Base-by-base conservation (phyloP, 2,329 filamentous ascomycete genomes). In the Hymenoscyphus fraxineus region DNA sequence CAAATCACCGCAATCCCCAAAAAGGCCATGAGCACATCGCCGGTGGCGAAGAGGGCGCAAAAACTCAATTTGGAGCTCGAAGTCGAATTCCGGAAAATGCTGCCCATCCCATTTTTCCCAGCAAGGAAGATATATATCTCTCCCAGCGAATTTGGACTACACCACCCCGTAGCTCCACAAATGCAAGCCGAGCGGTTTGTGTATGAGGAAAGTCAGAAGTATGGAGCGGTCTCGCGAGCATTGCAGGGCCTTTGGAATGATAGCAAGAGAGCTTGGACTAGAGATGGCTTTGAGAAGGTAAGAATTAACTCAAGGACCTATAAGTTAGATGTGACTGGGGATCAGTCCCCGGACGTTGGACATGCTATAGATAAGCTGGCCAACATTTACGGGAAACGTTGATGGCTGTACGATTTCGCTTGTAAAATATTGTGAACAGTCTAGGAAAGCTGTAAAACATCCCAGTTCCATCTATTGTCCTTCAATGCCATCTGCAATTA, bases 271-370 rank as follows among this genome's bases (percentile, higher is more conserved):
- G 80, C 83, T 1, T 79, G 86, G 73, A 83, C 81, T 16, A 80
- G 84, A 62, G 83, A 84, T 64, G 86, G 85, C 0, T 87, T 85
- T 66, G 78, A 81, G 47, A 77, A 79, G 63, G 76, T 88, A 59
- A 74, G 73, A 60, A 76, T 86, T 15, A 76, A 81, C 12, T 80
- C 78, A 19, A 74, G 76, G n/a, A 60, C n/a, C 61, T 86, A 84
- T 73, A 88, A 86, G 77, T 73, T 88, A 27, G 86, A 88, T 69
- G 78, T 87, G 16, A 78, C 78, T 2, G 80, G 80, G 47, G 85
- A 83, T 0, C 87, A 84, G 77, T 83, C 83, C 27, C 78, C 87
- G 59, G 86, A 88, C 51, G 78, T 82, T 3, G 87, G 87, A 55
- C 79, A 78, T 62, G 83, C 83, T 3, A 73, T 89, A 61, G 86